Conservation (phyloP, 495 filamentous ascomycete species). For the Patellaria atrata region DNA sequence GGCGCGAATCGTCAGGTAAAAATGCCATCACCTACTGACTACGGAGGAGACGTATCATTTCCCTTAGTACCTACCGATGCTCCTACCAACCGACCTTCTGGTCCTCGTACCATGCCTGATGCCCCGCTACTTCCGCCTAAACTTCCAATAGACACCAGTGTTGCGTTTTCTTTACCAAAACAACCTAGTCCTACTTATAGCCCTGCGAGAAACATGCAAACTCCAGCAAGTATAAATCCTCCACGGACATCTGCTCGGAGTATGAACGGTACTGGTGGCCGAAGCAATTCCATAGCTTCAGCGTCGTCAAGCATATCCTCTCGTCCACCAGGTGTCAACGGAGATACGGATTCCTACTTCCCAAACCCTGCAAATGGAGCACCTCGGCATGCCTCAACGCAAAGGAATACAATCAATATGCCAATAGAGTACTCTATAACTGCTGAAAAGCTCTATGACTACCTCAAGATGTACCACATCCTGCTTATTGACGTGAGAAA, state of each 20-base stretch:
- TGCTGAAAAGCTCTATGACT: constrained; percentile 48
- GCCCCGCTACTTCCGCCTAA: constrained; percentile 33
- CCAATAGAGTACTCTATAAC: constrained; percentile 49
- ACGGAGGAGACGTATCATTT: no score
- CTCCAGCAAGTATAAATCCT: constrained; percentile 36
- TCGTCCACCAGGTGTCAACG: constrained; percentile 18
- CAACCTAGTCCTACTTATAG: constrained; percentile 78
- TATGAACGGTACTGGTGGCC: constrained; percentile 26
- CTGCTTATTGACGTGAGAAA: constrained; percentile 76
- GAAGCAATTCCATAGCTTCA: constrained; percentile 21
- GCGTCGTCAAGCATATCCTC: constrained; percentile 12
- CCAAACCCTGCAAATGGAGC: constrained; percentile 9
- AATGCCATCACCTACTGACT: constrained; percentile 27
- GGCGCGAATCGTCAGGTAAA: constrained; percentile 16
- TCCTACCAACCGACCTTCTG: constrained; percentile 30
- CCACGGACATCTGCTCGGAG: constrained; percentile 31
- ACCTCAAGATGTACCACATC: constrained; percentile 45
- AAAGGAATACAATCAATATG: constrained; percentile 31
- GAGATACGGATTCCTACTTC: constrained; percentile 24
- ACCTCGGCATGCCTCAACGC: not conserved
- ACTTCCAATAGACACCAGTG: constrained; percentile 36
- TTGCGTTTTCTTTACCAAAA: constrained; percentile 50
- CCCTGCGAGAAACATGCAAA: constrained; percentile 45
- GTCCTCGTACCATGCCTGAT: constrained; percentile 42
- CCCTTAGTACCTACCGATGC: no score